Base-by-base conservation (phyloP, 1,284 basidiomycete species). In the Moniliophthora roreri region DNA sequence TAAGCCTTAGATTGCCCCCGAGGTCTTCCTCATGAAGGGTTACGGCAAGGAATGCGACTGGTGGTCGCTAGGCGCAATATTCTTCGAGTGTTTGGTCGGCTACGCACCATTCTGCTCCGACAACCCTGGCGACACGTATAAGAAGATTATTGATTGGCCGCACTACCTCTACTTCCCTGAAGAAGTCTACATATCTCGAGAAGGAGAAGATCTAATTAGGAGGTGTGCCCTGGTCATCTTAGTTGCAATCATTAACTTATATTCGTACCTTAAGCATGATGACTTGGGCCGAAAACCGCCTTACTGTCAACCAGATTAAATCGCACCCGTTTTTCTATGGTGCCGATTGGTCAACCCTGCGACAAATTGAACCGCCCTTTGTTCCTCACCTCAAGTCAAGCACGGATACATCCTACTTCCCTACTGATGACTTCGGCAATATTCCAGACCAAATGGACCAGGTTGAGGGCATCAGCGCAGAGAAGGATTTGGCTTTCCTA, bases 11-110 rank as follows among this genome's bases (percentile, higher is more conserved):
- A 99, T 99, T 63, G 95, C 97, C 0, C 96, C 96, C 1, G 96
- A 99, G 67, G 97, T 99, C 67, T 99, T 99, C 80, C 74, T 96
- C 66, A 90, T 97, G 75, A 92, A 97, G 67, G 96, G 96, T 2
- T 99, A 99, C 63, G 94, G 95, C 50, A 95, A 98, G 70, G 96
- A 98, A 72, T 97, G 95, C 67, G 95, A 98, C 70, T 98, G 95
- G 95, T 98, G 95, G 95, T 95, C 92, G 36, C 74, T 95, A 46
- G 93, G 96, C 10, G 95, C 95, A 3, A 98, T 99, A 73, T 98
- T 97, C 89, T 99, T 96, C 66, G 96, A 99, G 72, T 98, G 96
- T 72, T 80, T 99, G 21, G 94, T 98, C 62, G 96, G 93, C 58
- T 98, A 96, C 69, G 95, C 95, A 10, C 95, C 95, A 2, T 98